Conservation (phyloP, 2,329 filamentous ascomycete species). For the Aspergillus jensenii region DNA sequence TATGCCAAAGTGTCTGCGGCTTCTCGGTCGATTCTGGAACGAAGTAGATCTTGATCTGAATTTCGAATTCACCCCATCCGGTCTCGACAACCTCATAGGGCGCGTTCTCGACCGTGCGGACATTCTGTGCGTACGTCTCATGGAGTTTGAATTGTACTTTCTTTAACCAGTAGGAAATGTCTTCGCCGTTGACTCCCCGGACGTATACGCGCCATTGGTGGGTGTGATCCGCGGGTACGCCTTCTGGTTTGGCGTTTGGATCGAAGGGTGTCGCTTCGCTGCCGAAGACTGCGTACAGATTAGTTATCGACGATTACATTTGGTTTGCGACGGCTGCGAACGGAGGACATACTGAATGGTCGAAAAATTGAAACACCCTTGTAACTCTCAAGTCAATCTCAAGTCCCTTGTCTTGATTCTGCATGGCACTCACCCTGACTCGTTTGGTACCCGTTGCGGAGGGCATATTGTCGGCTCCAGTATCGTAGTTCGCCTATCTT, state of each 20-base stretch:
- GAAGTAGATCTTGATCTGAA: constrained; percentile 93
- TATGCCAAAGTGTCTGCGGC: constrained; percentile 92
- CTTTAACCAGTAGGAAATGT: constrained; percentile 92
- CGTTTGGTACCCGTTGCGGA: constrained; percentile 56
- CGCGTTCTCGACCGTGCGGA: constrained; percentile 78
- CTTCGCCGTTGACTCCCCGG: constrained; percentile 81
- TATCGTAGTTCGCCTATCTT: neutral
- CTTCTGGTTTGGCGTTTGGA: constrained; percentile 70
- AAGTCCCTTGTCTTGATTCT: neutral
- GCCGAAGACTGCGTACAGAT: constrained; percentile 62
- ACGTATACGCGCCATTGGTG: constrained; percentile 97
- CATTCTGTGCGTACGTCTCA: constrained; percentile 90
- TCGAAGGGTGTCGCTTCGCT: constrained; percentile 78
- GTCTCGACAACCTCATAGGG: constrained; percentile 87
- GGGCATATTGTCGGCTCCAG: constrained; percentile 43
- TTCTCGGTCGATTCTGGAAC: constrained; percentile 86
- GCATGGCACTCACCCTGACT: constrained; percentile 43
- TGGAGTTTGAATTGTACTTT: constrained; percentile 98
- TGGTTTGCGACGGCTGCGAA: neutral
- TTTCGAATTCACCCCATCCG: constrained; percentile 97
- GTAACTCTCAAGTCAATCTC: constrained; percentile 20
- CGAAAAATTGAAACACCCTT: constrained; percentile 49
- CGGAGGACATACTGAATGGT: constrained; percentile 42
- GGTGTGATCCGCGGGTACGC: constrained; percentile 85
- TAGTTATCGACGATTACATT: neutral